Conservation (phyloP, 2,329 filamentous ascomycete species). For the Zymoseptoria tritici region DNA sequence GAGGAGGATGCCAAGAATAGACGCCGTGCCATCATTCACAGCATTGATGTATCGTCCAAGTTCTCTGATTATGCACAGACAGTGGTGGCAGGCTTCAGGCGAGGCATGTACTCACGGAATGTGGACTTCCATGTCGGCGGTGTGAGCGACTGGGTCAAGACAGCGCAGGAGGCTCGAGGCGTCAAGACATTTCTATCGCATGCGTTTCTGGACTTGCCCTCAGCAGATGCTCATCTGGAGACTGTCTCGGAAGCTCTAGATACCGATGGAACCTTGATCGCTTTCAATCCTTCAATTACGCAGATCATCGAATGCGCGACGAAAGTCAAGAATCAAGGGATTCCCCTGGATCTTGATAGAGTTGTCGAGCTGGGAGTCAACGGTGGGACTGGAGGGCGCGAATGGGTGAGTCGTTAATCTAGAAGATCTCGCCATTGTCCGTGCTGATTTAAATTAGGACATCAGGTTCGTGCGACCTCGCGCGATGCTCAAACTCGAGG, state of each 20-base stretch:
- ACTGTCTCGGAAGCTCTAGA: conserved; percentile 52
- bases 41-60: conserved; percentile 57
- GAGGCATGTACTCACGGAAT: conserved; percentile 61
- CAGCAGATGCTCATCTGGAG: conserved; percentile 47
- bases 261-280: conserved; percentile 56
- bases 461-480: conserved; percentile 46
- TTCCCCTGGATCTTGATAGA: conserved; percentile 53
- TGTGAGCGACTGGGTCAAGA: conserved; percentile 55
- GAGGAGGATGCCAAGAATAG: conserved; percentile 14
- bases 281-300: conserved; percentile 72
- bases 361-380: conserved; percentile 51
- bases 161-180: conserved; percentile 40
- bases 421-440: neutral
- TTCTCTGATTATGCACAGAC: conserved; percentile 59
- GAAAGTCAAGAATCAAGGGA: conserved; percentile 44
- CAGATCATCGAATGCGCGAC: conserved; percentile 62
- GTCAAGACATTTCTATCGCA: conserved; percentile 59
- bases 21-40: conserved; percentile 65
- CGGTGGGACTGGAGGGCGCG: conserved; percentile 47
- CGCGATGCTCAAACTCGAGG: conserved; percentile 16
- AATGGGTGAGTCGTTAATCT: conserved; percentile 39
- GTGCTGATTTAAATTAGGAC: conserved; percentile 32
- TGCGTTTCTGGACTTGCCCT: conserved; percentile 67
- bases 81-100: conserved; percentile 59
- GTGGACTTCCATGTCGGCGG: conserved; percentile 67